phyloP scores from a whole-genome alignment of 805 yeast species.

The Suhomyces prunicola region DNA sequence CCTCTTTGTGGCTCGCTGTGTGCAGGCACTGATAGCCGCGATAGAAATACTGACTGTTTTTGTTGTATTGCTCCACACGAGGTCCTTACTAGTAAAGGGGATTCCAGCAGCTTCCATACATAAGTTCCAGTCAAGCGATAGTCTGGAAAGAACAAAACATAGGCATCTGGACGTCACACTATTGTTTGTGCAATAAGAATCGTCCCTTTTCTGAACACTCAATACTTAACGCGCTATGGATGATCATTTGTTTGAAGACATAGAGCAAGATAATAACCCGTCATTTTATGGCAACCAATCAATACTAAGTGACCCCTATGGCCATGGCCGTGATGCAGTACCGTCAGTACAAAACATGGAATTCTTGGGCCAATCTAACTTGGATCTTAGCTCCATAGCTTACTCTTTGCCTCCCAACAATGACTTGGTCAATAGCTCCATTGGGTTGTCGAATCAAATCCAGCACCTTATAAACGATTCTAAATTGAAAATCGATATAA shows the following conservation, averaged over 20 bases:
- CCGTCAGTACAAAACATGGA: neutral
- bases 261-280: constrained; percentile 46
- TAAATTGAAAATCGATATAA: constrained; percentile 26
- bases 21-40: neutral
- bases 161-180: no score
- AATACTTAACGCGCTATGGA: constrained; percentile 2
- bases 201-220: neutral
- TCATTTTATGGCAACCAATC: constrained; percentile 38
- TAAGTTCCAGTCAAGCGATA: neutral
- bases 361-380: neutral
- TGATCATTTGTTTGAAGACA: constrained; percentile 31
- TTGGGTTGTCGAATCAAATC: constrained; percentile 30
- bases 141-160: neutral
- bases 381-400: neutral
- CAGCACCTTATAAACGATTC: constrained; percentile 26
- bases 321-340: constrained; percentile 5
- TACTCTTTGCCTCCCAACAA: constrained; percentile 5
- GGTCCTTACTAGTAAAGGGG: neutral
- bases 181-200: no score
- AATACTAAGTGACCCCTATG: constrained; percentile 26
- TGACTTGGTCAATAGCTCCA: constrained; percentile 27
- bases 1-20: neutral
- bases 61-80: neutral
- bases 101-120: neutral
- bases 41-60: neutral